Evolutionary conservation across 768 basidiomycete genomes (phyloP), one percentile per base, ranked within the genome.

Genomic region (Serendipita sp.): DNA sequence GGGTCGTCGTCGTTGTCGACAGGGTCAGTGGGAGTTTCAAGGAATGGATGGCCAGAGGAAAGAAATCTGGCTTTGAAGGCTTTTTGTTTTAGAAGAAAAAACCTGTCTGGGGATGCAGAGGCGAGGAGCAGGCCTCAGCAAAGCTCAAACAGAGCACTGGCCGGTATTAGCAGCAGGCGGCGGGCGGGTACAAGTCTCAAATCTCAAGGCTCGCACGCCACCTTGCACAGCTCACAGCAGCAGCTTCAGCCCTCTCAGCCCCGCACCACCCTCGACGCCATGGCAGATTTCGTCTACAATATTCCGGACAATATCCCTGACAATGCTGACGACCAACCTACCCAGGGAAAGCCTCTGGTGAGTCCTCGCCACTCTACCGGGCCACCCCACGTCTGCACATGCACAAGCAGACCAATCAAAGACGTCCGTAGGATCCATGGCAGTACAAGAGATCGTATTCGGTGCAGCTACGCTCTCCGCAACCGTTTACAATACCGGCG

Each of bases 381-480:
- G 11, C 9, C 26, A 11, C 26, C 64, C 17, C 42, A 20, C 58
- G 20, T 56, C 7, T 62, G 13, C 38, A 38, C 38, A n/a, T n/a
- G 45, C 14, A 51, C 51, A 28, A 7, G 3, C 14, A 30, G 17
- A 42, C 43, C 26, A 14, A 24, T 56, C 41, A 13, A 56, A 79
- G 75, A 67, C 66, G n/a, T 67, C 69, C 38, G 66, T 75, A 33
- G 76, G 76, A n/a, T 65, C 71, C 0, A 63, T 72, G 30, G 62
- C 65, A 5, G 44, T 79, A 3, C 76, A 81, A 16, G 73, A 74
- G 16, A 74, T 91, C 38, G 75, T 90, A 2, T 84, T 85, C 42
- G 90, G 90, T 1, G 84, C 85, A 30, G 90, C 81, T 0, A 70
- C 86, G 5, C 82, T 90, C 69, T 85, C 84, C 1, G 45, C 20